Base-by-base conservation (phyloP, 208 protist genomes). In the Crithidia thermophila region DNA sequence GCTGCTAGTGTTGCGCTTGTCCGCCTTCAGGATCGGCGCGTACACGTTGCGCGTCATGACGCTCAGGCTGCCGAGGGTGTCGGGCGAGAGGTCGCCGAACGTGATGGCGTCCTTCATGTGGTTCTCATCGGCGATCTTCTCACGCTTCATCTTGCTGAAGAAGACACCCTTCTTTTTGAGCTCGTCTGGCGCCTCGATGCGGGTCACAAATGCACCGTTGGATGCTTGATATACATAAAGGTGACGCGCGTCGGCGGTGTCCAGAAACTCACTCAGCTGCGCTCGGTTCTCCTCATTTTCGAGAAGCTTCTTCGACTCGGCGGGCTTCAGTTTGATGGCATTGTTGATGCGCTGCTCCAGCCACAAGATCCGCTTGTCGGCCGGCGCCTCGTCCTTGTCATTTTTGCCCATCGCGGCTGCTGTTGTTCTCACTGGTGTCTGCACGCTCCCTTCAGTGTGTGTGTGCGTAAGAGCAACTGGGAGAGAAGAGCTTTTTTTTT, bases 361-460 rank as follows among this genome's bases (percentile, higher is more conserved):
- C 94, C 94, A 98, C 64, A 90, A 67, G 8, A 98, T 81, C n/a
- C 94, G 88, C 82, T 95, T 97, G 70, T 98, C 94, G 23, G 79
- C 72, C 27, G 87, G 88, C 51, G 85, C 86, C 60, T 97, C 94
- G 10, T 97, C 91, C 70, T 97, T 97, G 74, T 97, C 92, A 28
- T 84, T 84, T 61, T 93, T 94, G 6, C 78, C 85, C 87, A 93
- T 94, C 62, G 4, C 23, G 43, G 18, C 31, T 4, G n/a, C n/a
- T n/a, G n/a, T n/a, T n/a, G n/a, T n/a, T n/a, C n/a, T n/a, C n/a
- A n/a, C n/a, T n/a, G n/a, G n/a, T n/a, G n/a, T n/a, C n/a, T n/a
- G n/a, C n/a, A n/a, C n/a, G n/a, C n/a, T n/a, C n/a, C n/a, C n/a
- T n/a, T n/a, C n/a, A n/a, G n/a, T n/a, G n/a, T n/a, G n/a, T n/a